Evolutionary conservation across 441 rosid species (phyloP), one percentile per base, ranked within the genome.

Genomic region (Euphorbia celastroides): DNA sequence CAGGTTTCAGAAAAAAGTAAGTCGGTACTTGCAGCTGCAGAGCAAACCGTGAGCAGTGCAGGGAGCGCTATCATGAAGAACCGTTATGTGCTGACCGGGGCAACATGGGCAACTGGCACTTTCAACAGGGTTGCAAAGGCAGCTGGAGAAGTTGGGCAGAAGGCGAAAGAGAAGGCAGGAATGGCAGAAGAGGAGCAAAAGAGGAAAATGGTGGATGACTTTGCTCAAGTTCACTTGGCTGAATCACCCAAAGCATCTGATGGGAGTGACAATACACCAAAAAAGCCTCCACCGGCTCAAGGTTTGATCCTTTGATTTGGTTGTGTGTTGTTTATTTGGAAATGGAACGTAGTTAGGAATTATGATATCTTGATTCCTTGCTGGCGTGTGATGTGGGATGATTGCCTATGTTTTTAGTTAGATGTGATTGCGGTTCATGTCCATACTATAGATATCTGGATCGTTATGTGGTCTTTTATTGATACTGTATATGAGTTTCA

Each of bases 1-100:
- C 98, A 87, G 79, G 97, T 93, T 62, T 83, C 90, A 0, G 97
- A 90, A 78, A 90, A 90, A 74, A 88, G 97, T 23, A 93, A 82
- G 67, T 81, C 90, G 6, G 98, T 94, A 48, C 77, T 88, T n/a
- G 81, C 93, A 7, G 87, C 82, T 9, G 93, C 98, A 1, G 94
- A 90, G 81, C 90, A 88, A 58, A 87, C 80, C 23, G 88, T 88
- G 52, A 86, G 82, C 65, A 83, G 34, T 63, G 96, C 94, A 7
- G 91, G 98, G 26, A 84, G 91, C 10, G 84, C 94, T 51, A 83
- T 93, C 65, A 88, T 93, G 93, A 87, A 86, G 73, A 93, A 88
- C 73, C 80, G 89, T 30, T 87, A 86, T 69, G 84, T 86, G 1
- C 78, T 86, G 59, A 82, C 88, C 0, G 81, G 94, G 31, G 80